Evolutionary conservation across 345 rosid species (phyloP), one percentile per base, ranked within the genome.

Genomic region (Anacardium occidentale): DNA sequence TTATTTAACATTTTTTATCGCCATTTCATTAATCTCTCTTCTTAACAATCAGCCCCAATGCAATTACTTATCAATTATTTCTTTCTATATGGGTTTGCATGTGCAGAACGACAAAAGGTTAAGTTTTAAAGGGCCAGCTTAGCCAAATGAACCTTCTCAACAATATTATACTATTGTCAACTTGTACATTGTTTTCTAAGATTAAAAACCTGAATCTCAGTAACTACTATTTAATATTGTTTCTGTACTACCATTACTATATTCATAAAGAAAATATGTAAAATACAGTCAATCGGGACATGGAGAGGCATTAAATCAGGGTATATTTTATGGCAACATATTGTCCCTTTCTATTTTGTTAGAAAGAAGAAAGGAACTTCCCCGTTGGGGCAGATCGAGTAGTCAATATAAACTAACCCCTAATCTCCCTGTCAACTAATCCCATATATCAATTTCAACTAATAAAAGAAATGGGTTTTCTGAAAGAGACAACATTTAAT

Each of bases 91-190:
- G 78, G 47, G 62, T 61, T 48, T 66, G 77, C 85, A 79, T 79
- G 82, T 81, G 89, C 71, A 61, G 61, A 79, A 80, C 72, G 72
- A 60, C 69, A 61, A 78, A 68, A 65, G 29, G 54, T 53, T 0
- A 54, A 5, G 15, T 50, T 63, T 53, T 66, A 72, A 58, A 20
- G 56, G 9, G 61, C 66, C 83, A 58, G 44, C 72, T 72, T 58
- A 53, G 57, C 73, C 58, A 13, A 72, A 73, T 53, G 78, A 78
- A 71, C 62, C 75, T 54, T 62, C 70, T 70, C 63, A 72, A 4
- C 71, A 71, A 44, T 66, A 73, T 47, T 68, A 72, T 62, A 54
- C 53, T 50, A 50, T 50, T 58, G 68, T 29, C 51, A 70, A 67
- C 64, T 56, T 78, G 34, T 57, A 2, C 45, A 21, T 68, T 51